Conservation (phyloP, 2,329 filamentous ascomycete species). For the Furcasterigmium sp. region DNA sequence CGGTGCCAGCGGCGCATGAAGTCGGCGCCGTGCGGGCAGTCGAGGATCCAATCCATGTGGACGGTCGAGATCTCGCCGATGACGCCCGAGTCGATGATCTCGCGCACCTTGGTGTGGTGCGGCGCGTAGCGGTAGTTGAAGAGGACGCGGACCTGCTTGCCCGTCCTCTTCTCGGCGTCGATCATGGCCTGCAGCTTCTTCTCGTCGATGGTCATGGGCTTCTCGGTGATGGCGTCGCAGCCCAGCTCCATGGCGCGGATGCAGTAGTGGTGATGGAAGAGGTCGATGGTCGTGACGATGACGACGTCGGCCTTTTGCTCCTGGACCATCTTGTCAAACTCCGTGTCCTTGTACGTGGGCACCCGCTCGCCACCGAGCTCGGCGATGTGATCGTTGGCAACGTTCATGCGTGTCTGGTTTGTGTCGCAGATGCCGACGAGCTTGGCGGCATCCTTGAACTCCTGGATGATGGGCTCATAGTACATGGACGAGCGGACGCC, state of each 20-base stretch:
- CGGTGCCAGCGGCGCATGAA: slow-evolving; percentile 61
- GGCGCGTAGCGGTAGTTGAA: slow-evolving; percentile 63
- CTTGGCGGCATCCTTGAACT: slow-evolving; percentile 28
- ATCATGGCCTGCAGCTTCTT: slow-evolving; percentile 37
- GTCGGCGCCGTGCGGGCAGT: slow-evolving; percentile 56
- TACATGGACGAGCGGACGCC: slow-evolving; percentile 38
- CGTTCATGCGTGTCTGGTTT: slow-evolving; percentile 38
- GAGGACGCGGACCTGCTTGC: slow-evolving; percentile 46
- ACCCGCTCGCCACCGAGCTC: slow-evolving; percentile 26
- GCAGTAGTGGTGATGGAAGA: slow-evolving; percentile 40
- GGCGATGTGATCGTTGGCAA: slow-evolving; percentile 30
- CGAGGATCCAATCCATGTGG: slow-evolving; percentile 60
- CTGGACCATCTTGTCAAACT: slow-evolving; percentile 40
- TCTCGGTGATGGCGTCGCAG: slow-evolving; percentile 57
- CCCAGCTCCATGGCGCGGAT: slow-evolving; percentile 47
- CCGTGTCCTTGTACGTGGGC: slow-evolving; percentile 35
- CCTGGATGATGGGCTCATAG: slow-evolving; percentile 34
- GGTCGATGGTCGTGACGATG: slow-evolving; percentile 44
- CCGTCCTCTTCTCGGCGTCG: slow-evolving; percentile 39
- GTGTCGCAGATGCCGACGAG: slow-evolving; percentile 40
- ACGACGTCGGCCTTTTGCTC: slow-evolving; percentile 40
- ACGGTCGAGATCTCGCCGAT: slow-evolving; percentile 53
- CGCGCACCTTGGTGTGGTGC: slow-evolving; percentile 57
- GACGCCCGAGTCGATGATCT: slow-evolving; percentile 46
- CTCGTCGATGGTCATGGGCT: slow-evolving; percentile 60